Evolutionary conservation across 805 yeast genomes (phyloP), one percentile per base, ranked within the genome.

Genomic region (Sugiyamaella chiloensis): DNA sequence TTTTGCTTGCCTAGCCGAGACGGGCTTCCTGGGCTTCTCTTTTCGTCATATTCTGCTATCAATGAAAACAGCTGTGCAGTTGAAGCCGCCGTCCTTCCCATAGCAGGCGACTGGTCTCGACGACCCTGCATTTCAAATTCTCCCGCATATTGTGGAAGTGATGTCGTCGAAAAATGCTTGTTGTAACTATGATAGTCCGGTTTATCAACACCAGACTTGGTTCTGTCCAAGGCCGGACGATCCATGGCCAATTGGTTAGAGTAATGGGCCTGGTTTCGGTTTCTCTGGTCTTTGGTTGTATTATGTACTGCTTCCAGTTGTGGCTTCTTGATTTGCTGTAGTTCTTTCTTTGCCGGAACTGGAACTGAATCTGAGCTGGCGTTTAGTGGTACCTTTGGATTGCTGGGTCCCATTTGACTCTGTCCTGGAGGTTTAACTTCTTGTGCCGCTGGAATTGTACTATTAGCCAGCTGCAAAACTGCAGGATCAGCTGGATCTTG

Each of bases 121-220:
- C 42, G 16, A 11, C 42, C 46, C 4, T 40, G 46, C 2, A 32
- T 41, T 17, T 35, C 49, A 23, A 46, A 40, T 20, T 44, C 47
- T 14, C 40, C 21, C n/a, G 44, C 44, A 30, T 46, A 46, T 14
- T 46, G 39, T 5, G 49, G 44, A 16, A 46, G 26, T 21, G 44
- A 46, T 16, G 49, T 46, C 4, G 49, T 46, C 11, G 49, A 46
- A 19, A 46, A 46, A 27, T 46, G 49, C 24, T 24, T 39, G 36
- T 46, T 46, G 42, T 46, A 46, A 32, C 49, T 46, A 34, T 46
- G 47, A 20, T 17, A 30, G 32, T 21, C 23, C 16, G 5, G 3
- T 5, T 19, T 8, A 5, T 34, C 21, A 14, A 16, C 12, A 8
- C 37, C 37, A 5, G 37, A 16, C 20, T 19, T 34, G 14, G 37